Base-by-base conservation (phyloP, 306 rosid species). In the Prunus kanzakura region DNA sequence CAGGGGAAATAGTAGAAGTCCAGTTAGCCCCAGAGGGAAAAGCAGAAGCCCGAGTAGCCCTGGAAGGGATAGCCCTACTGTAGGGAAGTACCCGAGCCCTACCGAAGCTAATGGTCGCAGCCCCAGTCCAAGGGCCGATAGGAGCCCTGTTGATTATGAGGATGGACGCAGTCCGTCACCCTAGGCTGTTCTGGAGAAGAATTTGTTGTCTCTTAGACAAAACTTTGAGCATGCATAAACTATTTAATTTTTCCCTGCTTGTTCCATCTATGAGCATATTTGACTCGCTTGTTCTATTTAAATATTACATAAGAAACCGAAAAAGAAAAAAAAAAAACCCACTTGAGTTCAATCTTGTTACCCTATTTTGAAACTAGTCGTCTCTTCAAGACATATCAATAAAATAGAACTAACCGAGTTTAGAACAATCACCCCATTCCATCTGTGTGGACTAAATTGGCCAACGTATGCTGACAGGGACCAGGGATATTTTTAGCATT, bases 141-240 rank as follows among this genome's bases (percentile, higher is more conserved):
- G 86, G 83, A 92, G 95, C 83, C 96, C 97, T 46, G 41, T 82
- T 23, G 85, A 89, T 1, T 90, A 73, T 4, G 56, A 89, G 52
- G 90, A 81, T 64, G 84, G 89, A 79, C 89, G 85, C 66, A 85
- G 91, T 1, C 82, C 73, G 46, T 88, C 93, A 4, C 85, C 93
- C 3, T 73, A 2, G 16, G 20, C 57, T 61, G 19, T 38, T 25
- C 20, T 25, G 61, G 46, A 61, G 64, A 55, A 55, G 49, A 78
- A 54, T 56, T 64, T 29, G 56, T 27, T 45, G 13, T 22, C 52
- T 52, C 9, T 25, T 66, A 64, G 27, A 50, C 11, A 9, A 75
- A 49, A 30, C 64, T 71, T 64, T 19, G 18, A 29, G 62, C 29
- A 20, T 69, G 74, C 62, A 38, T 2, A 29, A 43, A 69, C 62